A percentile compares a stretch with the other conserved stretches of the same genome.
These are phyloP conservation scores for Entomophthora muscae DNA, from an alignment of 371 early-diverging fungal genomes.

Conservation along the genomic window DNA sequence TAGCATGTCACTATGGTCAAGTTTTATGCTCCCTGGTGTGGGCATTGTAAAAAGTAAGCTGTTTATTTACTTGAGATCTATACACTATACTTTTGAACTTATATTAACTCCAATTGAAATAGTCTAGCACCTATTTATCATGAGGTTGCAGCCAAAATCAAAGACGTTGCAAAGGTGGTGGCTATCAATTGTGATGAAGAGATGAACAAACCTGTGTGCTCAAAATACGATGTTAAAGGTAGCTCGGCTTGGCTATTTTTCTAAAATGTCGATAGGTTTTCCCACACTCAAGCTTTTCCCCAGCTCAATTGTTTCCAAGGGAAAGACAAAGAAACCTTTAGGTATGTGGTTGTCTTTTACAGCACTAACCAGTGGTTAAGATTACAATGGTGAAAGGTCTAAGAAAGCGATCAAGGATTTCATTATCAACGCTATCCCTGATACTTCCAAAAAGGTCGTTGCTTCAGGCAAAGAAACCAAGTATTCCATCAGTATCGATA, in stretches of 20 bases:
- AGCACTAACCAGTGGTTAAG: neutral
- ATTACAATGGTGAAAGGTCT: neutral
- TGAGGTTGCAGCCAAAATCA: slow-evolving; percentile 15
- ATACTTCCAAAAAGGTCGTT: neutral
- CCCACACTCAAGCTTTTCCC: slow-evolving; percentile 5
- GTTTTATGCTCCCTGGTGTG: slow-evolving; percentile 78
- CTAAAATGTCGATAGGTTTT: neutral
- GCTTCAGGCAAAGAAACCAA: neutral
- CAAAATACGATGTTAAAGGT: slow-evolving; percentile 53
- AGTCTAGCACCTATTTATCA: neutral
- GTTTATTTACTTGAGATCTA: neutral
- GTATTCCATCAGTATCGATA: neutral
- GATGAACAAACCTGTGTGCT: slow-evolving; percentile 49
- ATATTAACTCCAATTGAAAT: neutral
- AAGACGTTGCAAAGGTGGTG: slow-evolving; percentile 61
- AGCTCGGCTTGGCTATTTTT: too few relatives aligned
- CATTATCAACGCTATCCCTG: slow-evolving; percentile 1
- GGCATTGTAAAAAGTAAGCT: slow-evolving; percentile 33
- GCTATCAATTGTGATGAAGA: slow-evolving; percentile 84
- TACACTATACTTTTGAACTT: neutral
- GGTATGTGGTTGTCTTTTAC: neutral
- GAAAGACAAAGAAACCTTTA: neutral
- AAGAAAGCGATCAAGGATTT: slow-evolving; percentile 5
- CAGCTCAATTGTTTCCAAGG: neutral
- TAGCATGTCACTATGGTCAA: slow-evolving; percentile 29